These are phyloP conservation scores for Craterostigma plantagineum DNA, from an alignment of 257 asterid species.

Conservation along the genomic window DNA sequence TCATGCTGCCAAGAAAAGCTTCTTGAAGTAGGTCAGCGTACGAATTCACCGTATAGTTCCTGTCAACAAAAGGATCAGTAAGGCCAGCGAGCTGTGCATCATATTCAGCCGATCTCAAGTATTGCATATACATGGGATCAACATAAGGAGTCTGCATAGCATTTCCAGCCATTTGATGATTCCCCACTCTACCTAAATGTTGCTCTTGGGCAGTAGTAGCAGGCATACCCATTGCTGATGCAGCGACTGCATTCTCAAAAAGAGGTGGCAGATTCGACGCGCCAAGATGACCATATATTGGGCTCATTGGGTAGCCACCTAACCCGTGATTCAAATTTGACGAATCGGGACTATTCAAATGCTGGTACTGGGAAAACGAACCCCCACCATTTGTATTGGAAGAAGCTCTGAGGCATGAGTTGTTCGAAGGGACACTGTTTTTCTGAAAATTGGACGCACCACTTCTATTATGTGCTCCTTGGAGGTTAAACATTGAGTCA, in stretches of 20 bases:
- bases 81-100: conserved; percentile 21
- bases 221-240: conserved; percentile 26
- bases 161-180: conserved; percentile 22
- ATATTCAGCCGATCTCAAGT: conserved; percentile 29
- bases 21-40: conserved; percentile 23
- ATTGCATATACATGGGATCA: conserved; percentile 45
- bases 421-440: conserved; percentile 24
- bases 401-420: conserved; percentile 27
- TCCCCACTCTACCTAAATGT: conserved; percentile 28
- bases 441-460: conserved; percentile 33
- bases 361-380: conserved; percentile 29
- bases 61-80: conserved; percentile 14
- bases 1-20: conserved; percentile 21
- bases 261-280: conserved; percentile 26
- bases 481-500: conserved; percentile 27
- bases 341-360: conserved; percentile 28
- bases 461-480: conserved; percentile 37
- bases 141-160: conserved; percentile 25
- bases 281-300: conserved; percentile 10
- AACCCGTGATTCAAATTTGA: conserved; percentile 26
- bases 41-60: conserved; percentile 1
- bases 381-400: conserved; percentile 24
- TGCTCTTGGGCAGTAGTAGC: conserved; percentile 29
- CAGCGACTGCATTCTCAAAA: conserved; percentile 28
- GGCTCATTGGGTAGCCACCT: conserved; percentile 17